phyloP scores from a whole-genome alignment of 345 rosid genomes.

The Lagerstroemia speciosa region DNA sequence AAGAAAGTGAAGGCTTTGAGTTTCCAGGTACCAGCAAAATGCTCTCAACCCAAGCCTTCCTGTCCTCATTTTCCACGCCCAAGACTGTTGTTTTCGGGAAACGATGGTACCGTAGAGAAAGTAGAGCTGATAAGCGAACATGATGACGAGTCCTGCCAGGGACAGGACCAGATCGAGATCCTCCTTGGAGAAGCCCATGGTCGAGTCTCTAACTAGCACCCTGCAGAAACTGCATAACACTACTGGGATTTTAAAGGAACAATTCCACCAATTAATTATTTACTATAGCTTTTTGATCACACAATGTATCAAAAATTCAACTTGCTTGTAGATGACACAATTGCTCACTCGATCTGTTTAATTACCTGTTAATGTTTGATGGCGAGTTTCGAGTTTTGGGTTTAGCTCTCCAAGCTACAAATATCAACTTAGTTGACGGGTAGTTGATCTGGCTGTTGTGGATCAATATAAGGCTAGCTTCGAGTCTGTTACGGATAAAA shows the following conservation, averaged over 20 bases:
- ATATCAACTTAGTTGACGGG: no score
- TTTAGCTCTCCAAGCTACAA: no score
- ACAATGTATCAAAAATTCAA: neutral
- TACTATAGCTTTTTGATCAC: neutral
- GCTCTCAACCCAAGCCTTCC: slow-evolving; percentile 68
- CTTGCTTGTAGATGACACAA: neutral
- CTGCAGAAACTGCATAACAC: no score
- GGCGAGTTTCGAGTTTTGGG: no score
- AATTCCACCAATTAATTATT: neutral
- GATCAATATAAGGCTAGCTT: no score
- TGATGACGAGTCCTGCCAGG: slow-evolving; percentile 46
- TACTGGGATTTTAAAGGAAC: neutral
- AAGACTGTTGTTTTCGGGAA: slow-evolving; percentile 52
- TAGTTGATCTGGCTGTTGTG: no score
- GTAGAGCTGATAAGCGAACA: slow-evolving; percentile 51
- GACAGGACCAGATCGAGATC: slow-evolving; percentile 61
- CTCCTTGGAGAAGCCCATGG: slow-evolving; percentile 28
- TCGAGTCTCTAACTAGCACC: neutral
- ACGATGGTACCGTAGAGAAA: slow-evolving; percentile 47
- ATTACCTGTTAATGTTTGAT: neutral
- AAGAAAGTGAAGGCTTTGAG: neutral
- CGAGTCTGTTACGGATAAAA: no score
- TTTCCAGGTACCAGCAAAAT: slow-evolving; percentile 36
- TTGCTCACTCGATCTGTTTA: neutral
- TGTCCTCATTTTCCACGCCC: slow-evolving; percentile 62